A percentile compares a stretch with the other conserved stretches of the same genome.
phyloP scores from a whole-genome alignment of 2,329 filamentous ascomycete species.

The Beauveria sp. region DNA sequence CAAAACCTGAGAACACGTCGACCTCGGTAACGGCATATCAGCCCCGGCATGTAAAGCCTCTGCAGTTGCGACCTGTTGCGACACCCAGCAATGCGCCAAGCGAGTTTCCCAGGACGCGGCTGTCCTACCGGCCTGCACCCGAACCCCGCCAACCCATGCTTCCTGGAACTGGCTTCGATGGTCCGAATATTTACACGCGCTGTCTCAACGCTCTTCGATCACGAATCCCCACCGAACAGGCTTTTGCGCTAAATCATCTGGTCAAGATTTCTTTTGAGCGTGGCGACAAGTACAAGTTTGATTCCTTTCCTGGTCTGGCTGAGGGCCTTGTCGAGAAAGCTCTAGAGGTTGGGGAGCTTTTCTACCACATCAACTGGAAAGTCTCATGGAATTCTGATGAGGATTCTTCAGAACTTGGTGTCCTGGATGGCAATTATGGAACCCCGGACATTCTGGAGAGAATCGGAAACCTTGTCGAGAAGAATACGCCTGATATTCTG shows the following conservation, averaged over 20 bases:
- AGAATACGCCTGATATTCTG: slow-evolving; percentile 58
- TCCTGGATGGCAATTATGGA: slow-evolving; percentile 39
- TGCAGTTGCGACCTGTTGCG: slow-evolving; percentile 64
- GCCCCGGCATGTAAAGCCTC: slow-evolving; percentile 51
- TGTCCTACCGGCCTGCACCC: slow-evolving; percentile 30
- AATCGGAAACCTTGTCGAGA: slow-evolving; percentile 55
- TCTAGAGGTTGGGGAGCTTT: slow-evolving; percentile 68
- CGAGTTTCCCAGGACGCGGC: slow-evolving; percentile 45
- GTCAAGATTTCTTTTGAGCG: slow-evolving; percentile 94
- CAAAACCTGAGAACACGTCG: slow-evolving; percentile 49
- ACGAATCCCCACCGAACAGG: slow-evolving; percentile 69
- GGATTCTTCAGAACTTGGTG: slow-evolving; percentile 46
- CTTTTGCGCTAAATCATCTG: slow-evolving; percentile 87
- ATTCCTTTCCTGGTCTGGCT: slow-evolving; percentile 79
- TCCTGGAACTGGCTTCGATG: slow-evolving; percentile 61
- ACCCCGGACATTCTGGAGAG: slow-evolving; percentile 53
- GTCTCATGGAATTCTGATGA: slow-evolving; percentile 55
- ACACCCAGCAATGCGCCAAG: slow-evolving; percentile 68
- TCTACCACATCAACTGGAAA: slow-evolving; percentile 76
- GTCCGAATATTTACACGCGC: slow-evolving; percentile 85
- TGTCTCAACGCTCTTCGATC: slow-evolving; percentile 80
- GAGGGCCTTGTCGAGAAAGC: slow-evolving; percentile 84
- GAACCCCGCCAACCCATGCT: slow-evolving; percentile 38
- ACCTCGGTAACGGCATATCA: slow-evolving; percentile 62
- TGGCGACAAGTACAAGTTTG: slow-evolving; percentile 92